Evolutionary conservation across 495 filamentous ascomycete species (phyloP).

Genomic region (Penicillium malachiteum): DNA sequence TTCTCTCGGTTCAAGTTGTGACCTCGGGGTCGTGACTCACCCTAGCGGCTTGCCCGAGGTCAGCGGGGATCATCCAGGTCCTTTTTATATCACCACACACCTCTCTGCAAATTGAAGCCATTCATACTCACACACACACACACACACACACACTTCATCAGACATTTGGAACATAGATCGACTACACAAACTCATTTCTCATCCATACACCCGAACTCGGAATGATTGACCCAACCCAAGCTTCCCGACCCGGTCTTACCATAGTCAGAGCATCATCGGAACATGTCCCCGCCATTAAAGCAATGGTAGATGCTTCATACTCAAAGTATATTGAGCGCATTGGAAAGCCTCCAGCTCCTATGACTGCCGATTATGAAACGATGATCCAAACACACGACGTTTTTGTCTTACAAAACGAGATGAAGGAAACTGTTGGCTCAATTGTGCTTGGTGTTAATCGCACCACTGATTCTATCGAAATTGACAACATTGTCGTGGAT

Average conservation of each 20-base stretch:
- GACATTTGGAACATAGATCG: too few relatives aligned
- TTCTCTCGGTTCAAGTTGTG: too few relatives aligned
- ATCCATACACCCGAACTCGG: too few relatives aligned
- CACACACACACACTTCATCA: too few relatives aligned
- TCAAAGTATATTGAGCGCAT: slow-evolving; percentile 39
- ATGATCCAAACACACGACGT: slow-evolving; percentile 17
- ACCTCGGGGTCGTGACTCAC: too few relatives aligned
- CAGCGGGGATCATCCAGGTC: too few relatives aligned
- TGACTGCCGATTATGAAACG: slow-evolving; percentile 28
- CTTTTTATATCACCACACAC: too few relatives aligned
- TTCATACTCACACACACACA: too few relatives aligned
- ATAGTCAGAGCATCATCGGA: slow-evolving; percentile 24
- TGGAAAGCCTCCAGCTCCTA: slow-evolving; percentile 35
- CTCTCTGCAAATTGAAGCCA: too few relatives aligned
- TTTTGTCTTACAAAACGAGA: slow-evolving; percentile 10
- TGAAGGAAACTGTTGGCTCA: slow-evolving; percentile 9
- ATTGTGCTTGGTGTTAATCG: slow-evolving; percentile 12
- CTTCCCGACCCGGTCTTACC: background rate
- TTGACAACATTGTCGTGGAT: slow-evolving; percentile 34
- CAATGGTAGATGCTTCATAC: slow-evolving; percentile 32
- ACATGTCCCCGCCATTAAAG: slow-evolving; percentile 24
- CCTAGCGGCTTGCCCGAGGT: too few relatives aligned
- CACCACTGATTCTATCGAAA: slow-evolving; percentile 13
- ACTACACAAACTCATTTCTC: too few relatives aligned
- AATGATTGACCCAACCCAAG: background rate